Conservation (phyloP, 2,329 filamentous ascomycete genomes). For the Acrodontium crateriforme region DNA sequence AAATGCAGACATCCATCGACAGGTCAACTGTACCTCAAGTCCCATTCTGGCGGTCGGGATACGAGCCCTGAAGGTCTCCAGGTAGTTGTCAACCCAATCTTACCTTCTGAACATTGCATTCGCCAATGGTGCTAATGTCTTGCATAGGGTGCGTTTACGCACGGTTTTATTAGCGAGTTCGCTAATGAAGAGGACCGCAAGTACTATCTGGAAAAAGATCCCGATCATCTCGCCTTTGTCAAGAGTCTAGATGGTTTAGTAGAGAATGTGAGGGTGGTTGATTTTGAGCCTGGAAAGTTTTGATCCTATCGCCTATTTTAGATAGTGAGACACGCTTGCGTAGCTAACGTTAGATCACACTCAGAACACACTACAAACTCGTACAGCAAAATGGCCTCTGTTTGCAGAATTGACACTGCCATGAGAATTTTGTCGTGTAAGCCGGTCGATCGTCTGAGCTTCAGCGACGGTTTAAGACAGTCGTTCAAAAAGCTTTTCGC, state of each 20-base stretch:
- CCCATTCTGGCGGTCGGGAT: slow-evolving; percentile 45
- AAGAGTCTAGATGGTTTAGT: slow-evolving; percentile 35
- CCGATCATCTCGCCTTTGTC: slow-evolving; percentile 48
- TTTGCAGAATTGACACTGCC: no score
- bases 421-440: no score
- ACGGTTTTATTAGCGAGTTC: slow-evolving; percentile 58
- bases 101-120: background rate
- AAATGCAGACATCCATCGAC: slow-evolving; percentile 47
- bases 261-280: slow-evolving; percentile 43
- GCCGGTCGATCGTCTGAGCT: no score
- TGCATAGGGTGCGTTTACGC: slow-evolving; percentile 44
- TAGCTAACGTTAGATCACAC: no score
- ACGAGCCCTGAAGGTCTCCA: slow-evolving; percentile 48
- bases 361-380: no score
- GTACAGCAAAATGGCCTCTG: no score
- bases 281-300: slow-evolving; percentile 37
- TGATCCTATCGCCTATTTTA: slow-evolving; percentile 6
- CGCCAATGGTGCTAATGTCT: background rate
- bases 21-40: slow-evolving; percentile 46
- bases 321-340: no score
- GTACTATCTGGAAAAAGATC: slow-evolving; percentile 55
- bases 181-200: slow-evolving; percentile 47
- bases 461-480: no score
- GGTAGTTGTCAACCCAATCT: slow-evolving; percentile 26
- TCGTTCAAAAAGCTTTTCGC: no score